Base-by-base conservation (phyloP, 2,329 filamentous ascomycete species). In the Trichoderma semiorbis region DNA sequence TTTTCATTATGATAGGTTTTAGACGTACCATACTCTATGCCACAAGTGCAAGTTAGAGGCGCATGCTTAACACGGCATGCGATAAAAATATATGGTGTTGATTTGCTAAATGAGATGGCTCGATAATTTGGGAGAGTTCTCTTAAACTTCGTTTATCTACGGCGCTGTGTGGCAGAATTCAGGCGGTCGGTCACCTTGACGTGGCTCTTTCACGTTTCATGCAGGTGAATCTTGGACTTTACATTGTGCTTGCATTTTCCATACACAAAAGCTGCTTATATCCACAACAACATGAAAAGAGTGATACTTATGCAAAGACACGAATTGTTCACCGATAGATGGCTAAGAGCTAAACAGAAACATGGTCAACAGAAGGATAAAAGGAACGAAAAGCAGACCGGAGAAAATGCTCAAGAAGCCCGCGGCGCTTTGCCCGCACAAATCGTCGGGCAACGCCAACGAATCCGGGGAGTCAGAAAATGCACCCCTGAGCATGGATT, bases 401-500 rank as follows among this genome's bases (percentile, higher is more conserved):
- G 36, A 21, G 5, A 32, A 24, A n/a, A n/a, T 18, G 47, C 21
- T 16, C 47, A 53, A 34, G 47, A 57, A 55, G 32, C 32, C 50
- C 47, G 50, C 50, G 64, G 64, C 64, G 32, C 11, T 39, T 67
- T 67, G 34, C 32, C 64, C 32, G 50, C 64, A 57, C 55, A 34
- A 32, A 7, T 39, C 47, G 32, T 67, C 64, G 50, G 61, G 61
- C 36, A 64, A 50, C 36, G 24, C 36, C 61, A 53, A 24, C 47
- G 47, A 53, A 53, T 53, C 47, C 21, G 47, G 43, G n/a, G 47
- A 53, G 47, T 53, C 21, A 53, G 47, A 53, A 53, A 62, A 62
- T 62, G 47, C 32, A 50, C 58, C 68, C 50, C 58, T 64, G 47
- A 57, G 26, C 47, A 57, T 39, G 60, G 50, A 64, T 68, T 72